Evolutionary conservation across 306 rosid genomes (phyloP), one percentile per base, ranked within the genome.

Genomic region (Citrullus amarus): DNA sequence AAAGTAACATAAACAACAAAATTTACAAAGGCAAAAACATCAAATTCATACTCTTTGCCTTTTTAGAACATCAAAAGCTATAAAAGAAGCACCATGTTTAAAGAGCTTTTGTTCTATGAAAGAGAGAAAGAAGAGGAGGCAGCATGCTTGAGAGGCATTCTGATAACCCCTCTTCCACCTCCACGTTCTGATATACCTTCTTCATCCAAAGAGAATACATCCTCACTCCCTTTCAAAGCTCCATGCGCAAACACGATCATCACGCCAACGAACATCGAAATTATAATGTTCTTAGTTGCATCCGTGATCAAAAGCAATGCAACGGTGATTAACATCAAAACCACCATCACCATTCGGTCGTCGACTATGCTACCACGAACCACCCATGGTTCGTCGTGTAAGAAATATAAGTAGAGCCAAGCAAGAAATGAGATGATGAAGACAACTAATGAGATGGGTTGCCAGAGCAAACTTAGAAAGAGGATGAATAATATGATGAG

Each of bases 111-210:
- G 53, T 67, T 39, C 74, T 72, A 79, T 15, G 86, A 17, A 81
- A 60, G 53, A 71, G 84, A 77, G 79, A 83, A 90, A 76, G 92
- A 92, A 79, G 93, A 83, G 62, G 97, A 89, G 62, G 86, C 93
- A 55, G 93, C 86, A 48, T 86, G 81, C 84, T 81, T 85, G 8
- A 90, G 91, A 79, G 91, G 90, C 75, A 88, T 81, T 86, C 81
- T 89, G 58, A 78, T 44, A 74, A 78, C 81, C 65, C 68, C 83
- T 1, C 63, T 67, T 71, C 66, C 79, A 56, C 53, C 83, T 78
- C 62, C 84, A 9, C 55, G 68, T 72, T 51, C 84, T 75, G 53
- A 41, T 11, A 77, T 28, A 34, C 81, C 85, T 28, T 85, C 90
- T 79, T 84, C 88, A 78, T 89, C 86, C 50, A 81, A 76, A 51